Percentiles rank a stretch among this genome's conserved stretches.
Evolutionary conservation across 2,329 filamentous ascomycete species (phyloP).

Genomic region (Fusarium liriodendri): DNA sequence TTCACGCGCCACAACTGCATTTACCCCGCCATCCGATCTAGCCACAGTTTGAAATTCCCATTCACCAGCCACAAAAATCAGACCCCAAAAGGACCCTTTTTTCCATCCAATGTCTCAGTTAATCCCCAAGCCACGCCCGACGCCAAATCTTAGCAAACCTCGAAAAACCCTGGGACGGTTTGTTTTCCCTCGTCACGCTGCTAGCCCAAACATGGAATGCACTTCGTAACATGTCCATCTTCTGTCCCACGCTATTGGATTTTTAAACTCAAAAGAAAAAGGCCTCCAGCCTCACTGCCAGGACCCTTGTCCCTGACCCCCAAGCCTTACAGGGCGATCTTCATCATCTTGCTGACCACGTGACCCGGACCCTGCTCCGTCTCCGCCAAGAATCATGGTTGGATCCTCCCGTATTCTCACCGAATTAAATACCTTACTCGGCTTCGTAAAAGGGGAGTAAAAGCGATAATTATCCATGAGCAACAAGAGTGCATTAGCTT

Average conservation of each 20-base stretch:
- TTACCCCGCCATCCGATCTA: constrained; percentile 26
- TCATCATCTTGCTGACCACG: background rate
- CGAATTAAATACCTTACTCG: background rate
- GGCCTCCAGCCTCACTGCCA: background rate
- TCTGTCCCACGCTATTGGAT: background rate
- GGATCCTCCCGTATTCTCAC: background rate
- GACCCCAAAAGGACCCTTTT: background rate
- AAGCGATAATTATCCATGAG: background rate
- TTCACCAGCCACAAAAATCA: constrained; percentile 13
- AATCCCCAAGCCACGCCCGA: background rate
- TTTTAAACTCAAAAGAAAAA: background rate
- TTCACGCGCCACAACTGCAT: constrained; percentile 21
- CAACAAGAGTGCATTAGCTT: background rate
- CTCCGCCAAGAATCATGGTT: background rate
- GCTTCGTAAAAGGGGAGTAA: background rate
- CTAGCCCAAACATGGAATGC: constrained; percentile 15
- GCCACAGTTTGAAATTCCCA: constrained; percentile 7
- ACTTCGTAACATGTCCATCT: background rate
- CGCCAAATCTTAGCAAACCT: background rate
- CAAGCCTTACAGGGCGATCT: constrained; percentile 2
- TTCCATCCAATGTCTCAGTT: constrained; percentile 6
- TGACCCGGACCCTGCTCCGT: background rate
- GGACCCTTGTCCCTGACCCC: background rate
- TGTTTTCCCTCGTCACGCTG: background rate
- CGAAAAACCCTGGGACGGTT: background rate